These are phyloP conservation scores for Volvariella surrecta DNA, from an alignment of 1,284 basidiomycete genomes.

Conservation along the genomic window DNA sequence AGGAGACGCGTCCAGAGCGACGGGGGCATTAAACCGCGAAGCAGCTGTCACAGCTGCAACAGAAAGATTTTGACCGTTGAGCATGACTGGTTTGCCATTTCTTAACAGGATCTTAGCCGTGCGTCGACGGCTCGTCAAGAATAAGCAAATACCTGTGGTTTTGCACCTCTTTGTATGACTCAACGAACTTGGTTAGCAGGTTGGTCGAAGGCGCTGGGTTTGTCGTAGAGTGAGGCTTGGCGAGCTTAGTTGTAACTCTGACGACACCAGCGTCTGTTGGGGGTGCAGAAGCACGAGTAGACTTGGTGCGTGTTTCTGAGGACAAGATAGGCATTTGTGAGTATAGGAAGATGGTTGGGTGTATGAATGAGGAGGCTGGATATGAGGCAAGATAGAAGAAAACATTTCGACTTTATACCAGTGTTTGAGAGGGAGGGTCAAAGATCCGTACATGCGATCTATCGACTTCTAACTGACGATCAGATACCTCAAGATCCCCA, in stretches of 20 bases:
- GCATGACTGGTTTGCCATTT: conserved; percentile 47
- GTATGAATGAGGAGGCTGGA: conserved; percentile 7
- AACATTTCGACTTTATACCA: too few species aligned
- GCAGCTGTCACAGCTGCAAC: conserved; percentile 68
- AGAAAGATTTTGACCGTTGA: conserved; percentile 66
- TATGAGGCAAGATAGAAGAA: too few species aligned
- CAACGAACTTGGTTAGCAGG: conserved; percentile 40
- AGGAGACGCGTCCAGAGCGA: conserved; percentile 44
- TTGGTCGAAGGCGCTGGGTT: conserved; percentile 14
- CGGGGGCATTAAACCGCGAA: conserved; percentile 51
- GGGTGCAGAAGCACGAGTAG: conserved; percentile 20
- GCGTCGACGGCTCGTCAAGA: neutral
- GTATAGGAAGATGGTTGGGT: conserved; percentile 6
- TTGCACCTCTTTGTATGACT: conserved; percentile 43
- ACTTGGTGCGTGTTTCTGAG: conserved; percentile 18
- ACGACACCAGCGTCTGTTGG: conserved; percentile 15
- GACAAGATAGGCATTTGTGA: conserved; percentile 22
- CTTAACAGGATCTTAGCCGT: conserved; percentile 22
- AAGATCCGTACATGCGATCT: too few species aligned
- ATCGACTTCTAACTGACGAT: too few species aligned
- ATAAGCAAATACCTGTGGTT: conserved; percentile 34
- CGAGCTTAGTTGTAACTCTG: conserved; percentile 14
- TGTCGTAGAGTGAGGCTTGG: conserved; percentile 5
- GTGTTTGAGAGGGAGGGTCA: too few species aligned
- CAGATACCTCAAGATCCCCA: too few species aligned